phyloP scores from a whole-genome alignment of 805 yeast genomes.

The Nakazawaea ishiwadae region DNA sequence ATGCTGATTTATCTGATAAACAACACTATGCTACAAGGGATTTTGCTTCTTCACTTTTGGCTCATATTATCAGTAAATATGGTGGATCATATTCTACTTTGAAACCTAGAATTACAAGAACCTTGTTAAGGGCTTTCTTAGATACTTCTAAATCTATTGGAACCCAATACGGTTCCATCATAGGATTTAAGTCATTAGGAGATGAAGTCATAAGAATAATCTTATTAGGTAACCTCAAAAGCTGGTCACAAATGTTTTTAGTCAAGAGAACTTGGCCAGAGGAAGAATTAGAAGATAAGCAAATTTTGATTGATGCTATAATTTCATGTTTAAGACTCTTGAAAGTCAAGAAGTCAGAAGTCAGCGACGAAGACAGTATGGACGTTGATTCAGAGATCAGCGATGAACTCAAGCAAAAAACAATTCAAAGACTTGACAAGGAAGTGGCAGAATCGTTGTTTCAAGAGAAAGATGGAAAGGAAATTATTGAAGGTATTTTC shows the following conservation, averaged over 20 bases:
- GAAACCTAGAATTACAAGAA: slow-evolving; percentile 91
- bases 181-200: slow-evolving; percentile 81
- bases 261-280: slow-evolving; percentile 19
- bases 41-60: slow-evolving; percentile 78
- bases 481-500: slow-evolving; percentile 59
- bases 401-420: slow-evolving; percentile 31
- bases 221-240: slow-evolving; percentile 75
- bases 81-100: slow-evolving; percentile 85
- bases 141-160: slow-evolving; percentile 81
- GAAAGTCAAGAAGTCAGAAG: slow-evolving; percentile 21
- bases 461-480: slow-evolving; percentile 42
- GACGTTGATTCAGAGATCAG: slow-evolving; percentile 29
- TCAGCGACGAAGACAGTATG: slow-evolving; percentile 11
- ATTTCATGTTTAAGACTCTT: slow-evolving; percentile 53
- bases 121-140: slow-evolving; percentile 84
- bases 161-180: slow-evolving; percentile 87
- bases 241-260: slow-evolving; percentile 69
- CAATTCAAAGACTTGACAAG: slow-evolving; percentile 58
- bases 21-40: slow-evolving; percentile 67
- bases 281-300: slow-evolving; percentile 34
- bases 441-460: slow-evolving; percentile 46
- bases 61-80: slow-evolving; percentile 71
- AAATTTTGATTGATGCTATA: slow-evolving; percentile 42
- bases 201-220: slow-evolving; percentile 82
- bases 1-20: slow-evolving; percentile 20